A percentile compares a stretch with the other conserved stretches of the same genome.
These are phyloP conservation scores for Pyricularia sp. DNA, from an alignment of 2,329 filamentous ascomycete species.

Conservation along the genomic window DNA sequence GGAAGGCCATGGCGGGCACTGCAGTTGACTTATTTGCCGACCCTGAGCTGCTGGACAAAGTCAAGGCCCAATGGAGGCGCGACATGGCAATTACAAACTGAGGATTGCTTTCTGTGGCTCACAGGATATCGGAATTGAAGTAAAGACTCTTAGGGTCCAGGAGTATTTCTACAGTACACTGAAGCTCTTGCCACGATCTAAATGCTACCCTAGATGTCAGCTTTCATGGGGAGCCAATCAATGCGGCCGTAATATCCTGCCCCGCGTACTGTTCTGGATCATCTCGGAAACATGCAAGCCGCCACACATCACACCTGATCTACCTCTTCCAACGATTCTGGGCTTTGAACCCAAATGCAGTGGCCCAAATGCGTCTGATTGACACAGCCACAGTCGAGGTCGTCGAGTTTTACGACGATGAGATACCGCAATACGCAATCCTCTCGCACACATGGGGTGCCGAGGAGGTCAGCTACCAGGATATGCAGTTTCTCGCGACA, in stretches of 20 bases:
- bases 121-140: not conserved
- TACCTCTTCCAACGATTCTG: not conserved
- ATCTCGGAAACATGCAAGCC: not conserved
- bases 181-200: not conserved
- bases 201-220: not conserved
- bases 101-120: not conserved
- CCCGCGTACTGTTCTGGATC: not conserved
- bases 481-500: slow-evolving; percentile 6
- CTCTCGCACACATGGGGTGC: slow-evolving; percentile 19
- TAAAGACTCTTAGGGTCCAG: not conserved
- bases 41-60: slow-evolving; percentile 24
- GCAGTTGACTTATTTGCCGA: slow-evolving; percentile 32
- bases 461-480: slow-evolving; percentile 12
- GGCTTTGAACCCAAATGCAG: not conserved
- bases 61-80: slow-evolving; percentile 26
- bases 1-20: slow-evolving; percentile 33
- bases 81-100: slow-evolving; percentile 10
- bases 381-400: slow-evolving; percentile 6
- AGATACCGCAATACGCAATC: slow-evolving; percentile 17
- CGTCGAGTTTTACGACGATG: slow-evolving; percentile 1
- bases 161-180: not conserved
- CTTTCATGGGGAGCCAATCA: not conserved
- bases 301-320: not conserved
- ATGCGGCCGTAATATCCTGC: not conserved
- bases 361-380: slow-evolving; percentile 8